Conservation (phyloP, 225 moss, liverwort and hornwort genomes). For the Sphagnum tenellum region DNA sequence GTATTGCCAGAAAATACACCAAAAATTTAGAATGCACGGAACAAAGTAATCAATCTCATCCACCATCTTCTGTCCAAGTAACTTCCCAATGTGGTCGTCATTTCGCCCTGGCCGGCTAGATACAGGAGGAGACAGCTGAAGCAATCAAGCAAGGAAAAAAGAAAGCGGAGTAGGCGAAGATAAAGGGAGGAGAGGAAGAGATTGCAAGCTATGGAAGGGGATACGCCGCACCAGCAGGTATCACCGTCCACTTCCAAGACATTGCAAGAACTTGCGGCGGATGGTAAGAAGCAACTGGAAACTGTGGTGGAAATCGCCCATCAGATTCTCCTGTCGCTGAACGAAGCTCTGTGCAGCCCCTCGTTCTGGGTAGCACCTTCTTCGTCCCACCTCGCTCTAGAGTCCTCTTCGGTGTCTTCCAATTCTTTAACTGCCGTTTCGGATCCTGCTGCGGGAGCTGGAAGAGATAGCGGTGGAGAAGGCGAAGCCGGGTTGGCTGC, state of each 20-base stretch:
- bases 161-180: not conserved
- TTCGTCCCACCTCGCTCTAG: constrained; percentile 10
- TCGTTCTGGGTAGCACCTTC: constrained; percentile 63
- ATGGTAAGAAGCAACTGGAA: constrained; percentile 66
- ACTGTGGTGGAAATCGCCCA: constrained; percentile 79
- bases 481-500: constrained; percentile 57
- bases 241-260: constrained; percentile 11
- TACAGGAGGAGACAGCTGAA: too few relatives aligned
- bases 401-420: constrained; percentile 4
- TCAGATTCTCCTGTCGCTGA: constrained; percentile 65
- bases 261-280: constrained; percentile 51
- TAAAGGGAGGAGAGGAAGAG: not conserved
- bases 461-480: constrained; percentile 18
- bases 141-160: too few relatives aligned
- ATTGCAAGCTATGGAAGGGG: constrained; percentile 36
- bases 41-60: too few relatives aligned
- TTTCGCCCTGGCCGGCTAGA: too few relatives aligned
- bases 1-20: too few relatives aligned
- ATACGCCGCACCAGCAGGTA: constrained; percentile 8
- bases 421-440: constrained; percentile 2
- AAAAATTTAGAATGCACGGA: too few relatives aligned
- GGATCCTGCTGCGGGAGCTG: constrained; percentile 5
- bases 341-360: constrained; percentile 68
- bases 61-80: too few relatives aligned
- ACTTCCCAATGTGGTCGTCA: too few relatives aligned